Evolutionary conservation across 768 basidiomycete genomes (phyloP), one percentile per base, ranked within the genome.

Genomic region (Aureoboletus auriporus): DNA sequence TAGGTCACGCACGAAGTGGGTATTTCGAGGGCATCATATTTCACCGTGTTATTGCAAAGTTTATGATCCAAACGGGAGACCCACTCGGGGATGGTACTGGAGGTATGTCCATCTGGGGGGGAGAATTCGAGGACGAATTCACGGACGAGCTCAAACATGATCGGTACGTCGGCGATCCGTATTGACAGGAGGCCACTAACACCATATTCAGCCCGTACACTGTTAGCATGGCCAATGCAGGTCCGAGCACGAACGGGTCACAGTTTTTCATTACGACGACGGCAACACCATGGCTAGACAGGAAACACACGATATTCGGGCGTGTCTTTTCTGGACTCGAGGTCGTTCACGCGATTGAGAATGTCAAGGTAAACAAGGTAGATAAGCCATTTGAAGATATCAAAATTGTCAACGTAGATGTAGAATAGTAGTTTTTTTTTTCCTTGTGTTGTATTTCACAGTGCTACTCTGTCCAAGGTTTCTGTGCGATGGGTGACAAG

Each of bases 231-330:
- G 92, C 92, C 8, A 93, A 94, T 60, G 89, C 89, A 6, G 94
- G 93, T 5, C 84, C 90, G 7, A 71, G 70, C 39, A 96, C 94
- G 31, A 97, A 97, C 63, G 95, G 93, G 0, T 93, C 90, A 2
- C 95, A 99, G 63, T 99, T 97, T 75, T 99, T 97, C 73, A 92
- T 98, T 64, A 97, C 94, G 8, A 96, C 93, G 5, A 93, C 85
- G 3, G 86, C 93, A 7, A 91, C 89, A 8, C 90, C 93, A 7
- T 95, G 92, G 92, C 71, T 95, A 53, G 92, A 96, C 68, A 86
- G 81, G 67, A 92, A 90, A 58, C 86, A 89, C 63, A 95, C 91
- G 1, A 89, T 97, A 56, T 98, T 98, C 58, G 95, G 94, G 1
- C 81, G 93, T 20, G 90, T 90, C 11, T 71, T 86, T 31, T 83